Percentiles rank a stretch among this genome's conserved stretches.
These are phyloP conservation scores for Trichoderma sp. DNA, from an alignment of 2,329 filamentous ascomycete species.

Conservation along the genomic window DNA sequence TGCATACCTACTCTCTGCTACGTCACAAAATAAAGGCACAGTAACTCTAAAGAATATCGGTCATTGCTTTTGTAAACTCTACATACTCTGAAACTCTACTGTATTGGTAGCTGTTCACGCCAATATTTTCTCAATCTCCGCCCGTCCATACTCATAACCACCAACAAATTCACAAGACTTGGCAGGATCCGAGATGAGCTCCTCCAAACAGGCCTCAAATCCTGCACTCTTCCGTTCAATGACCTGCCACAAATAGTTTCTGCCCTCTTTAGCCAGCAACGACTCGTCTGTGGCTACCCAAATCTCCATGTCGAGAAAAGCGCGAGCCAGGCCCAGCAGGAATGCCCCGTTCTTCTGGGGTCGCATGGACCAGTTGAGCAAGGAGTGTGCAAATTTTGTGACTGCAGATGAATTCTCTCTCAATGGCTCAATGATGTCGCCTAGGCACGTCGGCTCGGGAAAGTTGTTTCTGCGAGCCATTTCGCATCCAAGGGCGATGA, in stretches of 20 bases:
- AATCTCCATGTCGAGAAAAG: slow-evolving; percentile 6
- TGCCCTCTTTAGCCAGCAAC: background rate
- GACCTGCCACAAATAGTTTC: background rate
- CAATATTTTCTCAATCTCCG: slow-evolving; percentile 7
- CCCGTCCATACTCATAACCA: slow-evolving; percentile 5
- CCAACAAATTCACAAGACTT: slow-evolving; percentile 5
- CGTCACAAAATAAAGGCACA: background rate
- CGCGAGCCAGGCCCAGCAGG: background rate
- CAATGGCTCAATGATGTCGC: background rate
- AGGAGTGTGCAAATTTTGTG: background rate
- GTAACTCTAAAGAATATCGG: background rate
- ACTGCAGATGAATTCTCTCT: background rate
- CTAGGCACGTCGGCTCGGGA: background rate
- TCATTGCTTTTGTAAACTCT: background rate
- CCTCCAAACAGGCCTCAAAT: slow-evolving; percentile 6
- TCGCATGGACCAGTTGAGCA: slow-evolving; percentile 4
- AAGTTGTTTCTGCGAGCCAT: background rate
- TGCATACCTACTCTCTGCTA: background rate
- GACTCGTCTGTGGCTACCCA: slow-evolving; percentile 1
- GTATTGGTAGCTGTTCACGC: background rate
- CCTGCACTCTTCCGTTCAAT: slow-evolving; percentile 4
- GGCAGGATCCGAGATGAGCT: background rate
- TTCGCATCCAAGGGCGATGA: slow-evolving; percentile 8
- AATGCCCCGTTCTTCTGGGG: background rate
- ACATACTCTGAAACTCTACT: background rate